These are phyloP conservation scores for Cicer arietinum DNA, from an alignment of 306 rosid species.

Conservation along the genomic window DNA sequence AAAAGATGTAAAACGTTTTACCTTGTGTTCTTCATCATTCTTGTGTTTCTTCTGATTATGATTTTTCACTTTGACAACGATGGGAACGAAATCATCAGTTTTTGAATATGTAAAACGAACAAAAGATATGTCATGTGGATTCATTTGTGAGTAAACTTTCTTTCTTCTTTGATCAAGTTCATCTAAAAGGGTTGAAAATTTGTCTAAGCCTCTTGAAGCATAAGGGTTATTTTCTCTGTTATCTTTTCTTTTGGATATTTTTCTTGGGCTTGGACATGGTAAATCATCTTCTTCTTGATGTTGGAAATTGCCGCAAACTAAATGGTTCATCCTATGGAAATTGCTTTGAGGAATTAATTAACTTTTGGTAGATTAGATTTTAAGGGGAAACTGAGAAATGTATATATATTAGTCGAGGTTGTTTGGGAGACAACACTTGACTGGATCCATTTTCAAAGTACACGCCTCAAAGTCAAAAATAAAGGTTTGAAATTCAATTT, in stretches of 20 bases:
- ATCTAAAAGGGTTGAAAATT: conserved; percentile 76
- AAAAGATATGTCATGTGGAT: conserved; percentile 59
- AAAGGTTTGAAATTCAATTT: conserved; percentile 42
- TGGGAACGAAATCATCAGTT: conserved; percentile 71
- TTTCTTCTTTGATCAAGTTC: conserved; percentile 82
- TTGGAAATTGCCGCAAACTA: conserved; percentile 60
- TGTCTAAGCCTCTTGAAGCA: conserved; percentile 76
- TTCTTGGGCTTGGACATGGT: conserved; percentile 54
- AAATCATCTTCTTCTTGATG: conserved; percentile 49
- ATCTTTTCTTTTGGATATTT: conserved; percentile 51
- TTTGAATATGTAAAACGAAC: conserved; percentile 70
- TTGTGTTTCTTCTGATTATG: conserved; percentile 48
- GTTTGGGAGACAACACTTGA: conserved; percentile 28
- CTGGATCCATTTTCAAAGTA: conserved; percentile 49
- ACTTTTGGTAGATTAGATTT: conserved; percentile 21
- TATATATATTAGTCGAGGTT: neutral
- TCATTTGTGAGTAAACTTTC: conserved; percentile 66
- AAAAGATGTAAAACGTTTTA: conserved; percentile 29
- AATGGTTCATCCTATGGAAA: conserved; percentile 54
- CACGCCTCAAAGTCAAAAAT: conserved; percentile 49
- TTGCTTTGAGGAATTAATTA: neutral
- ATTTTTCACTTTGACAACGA: conserved; percentile 72
- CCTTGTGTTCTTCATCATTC: conserved; percentile 45
- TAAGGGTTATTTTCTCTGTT: conserved; percentile 66
- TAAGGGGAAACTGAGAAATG: conserved; percentile 4